A percentile compares a stretch with the other conserved stretches of the same genome.
Evolutionary conservation across 441 rosid genomes (phyloP).

Genomic region (Raphanus hybrid): DNA sequence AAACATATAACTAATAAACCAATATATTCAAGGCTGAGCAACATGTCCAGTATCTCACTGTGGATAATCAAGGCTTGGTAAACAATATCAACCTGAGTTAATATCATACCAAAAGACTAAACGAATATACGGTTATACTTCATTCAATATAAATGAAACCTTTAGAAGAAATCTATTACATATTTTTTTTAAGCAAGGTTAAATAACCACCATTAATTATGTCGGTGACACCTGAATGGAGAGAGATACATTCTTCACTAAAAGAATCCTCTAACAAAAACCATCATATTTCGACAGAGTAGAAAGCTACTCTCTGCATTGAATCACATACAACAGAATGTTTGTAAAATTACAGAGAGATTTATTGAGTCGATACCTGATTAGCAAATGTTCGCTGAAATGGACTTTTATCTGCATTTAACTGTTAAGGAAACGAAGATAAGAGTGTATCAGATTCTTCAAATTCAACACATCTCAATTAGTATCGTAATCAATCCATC

Average conservation of each 20-base stretch:
- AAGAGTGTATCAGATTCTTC: conserved; percentile 24
- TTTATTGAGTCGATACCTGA: conserved; percentile 59
- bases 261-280: conserved; percentile 1
- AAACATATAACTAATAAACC: conserved; percentile 7
- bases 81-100: conserved; percentile 21
- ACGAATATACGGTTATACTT: not conserved
- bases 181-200: not conserved
- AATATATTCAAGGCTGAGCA: not conserved
- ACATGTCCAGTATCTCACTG: not conserved
- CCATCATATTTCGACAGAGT: not conserved
- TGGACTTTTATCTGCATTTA: conserved; percentile 88
- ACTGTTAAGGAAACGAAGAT: conserved; percentile 56
- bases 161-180: not conserved
- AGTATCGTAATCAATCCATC: no score
- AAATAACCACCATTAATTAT: not conserved
- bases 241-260: not conserved
- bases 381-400: conserved; percentile 93
- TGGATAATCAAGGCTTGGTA: conserved; percentile 14
- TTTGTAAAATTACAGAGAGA: no score
- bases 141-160: not conserved
- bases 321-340: conserved; percentile 1
- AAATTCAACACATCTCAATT: no score
- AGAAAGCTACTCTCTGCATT: not conserved
- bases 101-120: conserved; percentile 9
- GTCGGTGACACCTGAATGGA: conserved; percentile 18